Conservation (phyloP, 1,284 basidiomycete species). For the Rhodotorula sp. region DNA sequence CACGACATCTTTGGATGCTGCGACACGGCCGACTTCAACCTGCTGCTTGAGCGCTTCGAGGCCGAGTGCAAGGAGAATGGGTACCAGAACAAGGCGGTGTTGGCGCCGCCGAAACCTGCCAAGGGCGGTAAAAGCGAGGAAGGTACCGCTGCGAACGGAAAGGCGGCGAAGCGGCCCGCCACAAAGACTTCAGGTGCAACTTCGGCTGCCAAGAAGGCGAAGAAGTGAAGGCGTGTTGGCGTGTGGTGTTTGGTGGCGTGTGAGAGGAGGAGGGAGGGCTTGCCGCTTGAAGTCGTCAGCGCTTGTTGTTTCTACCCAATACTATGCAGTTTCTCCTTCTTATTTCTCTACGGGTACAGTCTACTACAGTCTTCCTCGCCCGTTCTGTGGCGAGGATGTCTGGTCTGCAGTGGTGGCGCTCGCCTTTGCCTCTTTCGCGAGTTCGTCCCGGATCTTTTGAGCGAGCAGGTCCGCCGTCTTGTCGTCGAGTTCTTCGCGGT, state of each 20-base stretch:
- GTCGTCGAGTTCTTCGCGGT: slow-evolving; percentile 63
- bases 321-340: background rate
- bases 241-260: too few relatives aligned
- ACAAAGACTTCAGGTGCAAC: background rate
- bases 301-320: background rate
- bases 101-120: slow-evolving; percentile 10
- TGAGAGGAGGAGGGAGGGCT: background rate
- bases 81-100: slow-evolving; percentile 26
- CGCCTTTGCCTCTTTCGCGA: slow-evolving; percentile 7
- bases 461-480: slow-evolving; percentile 55
- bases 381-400: too few relatives aligned
- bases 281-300: background rate
- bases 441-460: slow-evolving; percentile 10
- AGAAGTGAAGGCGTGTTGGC: background rate
- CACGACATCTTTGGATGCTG: slow-evolving; percentile 29
- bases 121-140: too few relatives aligned
- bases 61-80: slow-evolving; percentile 21
- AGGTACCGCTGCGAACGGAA: background rate
- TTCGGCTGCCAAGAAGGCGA: slow-evolving; percentile 7
- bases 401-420: too few relatives aligned
- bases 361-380: too few relatives aligned
- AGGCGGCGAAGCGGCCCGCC: background rate
- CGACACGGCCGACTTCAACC: slow-evolving; percentile 21
- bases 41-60: slow-evolving; percentile 31
- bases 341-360: background rate